A percentile compares a stretch with the other conserved stretches of the same genome.
Conservation (phyloP, 352 stramenopile species). For the Globisporangium polare region DNA sequence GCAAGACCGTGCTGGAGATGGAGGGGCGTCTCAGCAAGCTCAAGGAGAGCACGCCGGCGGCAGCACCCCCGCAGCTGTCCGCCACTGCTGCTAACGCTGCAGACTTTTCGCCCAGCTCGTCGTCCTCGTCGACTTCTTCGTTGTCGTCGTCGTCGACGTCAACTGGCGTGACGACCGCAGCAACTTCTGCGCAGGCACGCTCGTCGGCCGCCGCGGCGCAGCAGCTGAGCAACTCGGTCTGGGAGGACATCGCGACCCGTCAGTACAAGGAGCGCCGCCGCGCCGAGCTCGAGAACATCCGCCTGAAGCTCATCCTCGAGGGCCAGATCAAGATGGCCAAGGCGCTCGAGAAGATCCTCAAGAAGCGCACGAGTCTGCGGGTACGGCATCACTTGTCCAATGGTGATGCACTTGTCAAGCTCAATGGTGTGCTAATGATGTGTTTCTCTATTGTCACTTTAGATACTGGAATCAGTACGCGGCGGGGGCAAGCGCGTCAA, state of each 20-base stretch:
- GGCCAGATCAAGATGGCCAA: conserved; percentile 52
- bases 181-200: conserved; percentile 18
- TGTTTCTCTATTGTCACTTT: conserved; percentile 5
- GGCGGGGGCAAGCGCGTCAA: conserved; percentile 24
- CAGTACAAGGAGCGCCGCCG: conserved; percentile 48
- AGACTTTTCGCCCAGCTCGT: conserved; percentile 8
- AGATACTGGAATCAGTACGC: conserved; percentile 49
- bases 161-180: not conserved
- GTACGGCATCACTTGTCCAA: conserved; percentile 12
- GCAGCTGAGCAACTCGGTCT: conserved; percentile 34
- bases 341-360: conserved; percentile 50
- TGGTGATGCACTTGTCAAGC: not conserved
- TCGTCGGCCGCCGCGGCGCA: conserved; percentile 14
- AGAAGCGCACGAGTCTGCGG: conserved; percentile 42
- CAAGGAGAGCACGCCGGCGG: conserved; percentile 16
- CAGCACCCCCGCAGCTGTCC: too few species aligned
- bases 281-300: conserved; percentile 56
- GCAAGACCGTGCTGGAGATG: conserved; percentile 53
- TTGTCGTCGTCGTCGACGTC: not conserved
- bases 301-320: conserved; percentile 43
- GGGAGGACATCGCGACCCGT: conserved; percentile 45
- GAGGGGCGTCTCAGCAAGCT: conserved; percentile 27
- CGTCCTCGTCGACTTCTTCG: not conserved
- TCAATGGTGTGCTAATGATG: not conserved
- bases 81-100: not conserved